Evolutionary conservation across 139 green algal genomes (phyloP).

Genomic region (Spirogloea muscicola): DNA sequence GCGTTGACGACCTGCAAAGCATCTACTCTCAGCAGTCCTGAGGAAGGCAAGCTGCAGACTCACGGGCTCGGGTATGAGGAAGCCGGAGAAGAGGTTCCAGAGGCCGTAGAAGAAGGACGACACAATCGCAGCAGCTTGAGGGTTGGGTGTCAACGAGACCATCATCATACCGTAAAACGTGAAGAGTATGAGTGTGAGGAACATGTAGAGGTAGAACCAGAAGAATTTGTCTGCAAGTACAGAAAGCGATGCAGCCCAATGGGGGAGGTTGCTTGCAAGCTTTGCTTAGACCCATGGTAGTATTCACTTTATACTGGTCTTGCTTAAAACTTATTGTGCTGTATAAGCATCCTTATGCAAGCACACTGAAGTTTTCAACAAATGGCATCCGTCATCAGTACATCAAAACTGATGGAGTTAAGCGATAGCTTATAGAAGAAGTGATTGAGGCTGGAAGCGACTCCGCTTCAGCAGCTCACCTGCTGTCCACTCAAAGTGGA

Average conservation of each 20-base stretch:
- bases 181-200: conserved; percentile 32
- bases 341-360: no score
- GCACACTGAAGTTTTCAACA: no score
- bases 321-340: no score
- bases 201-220: conserved; percentile 31
- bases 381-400: no score
- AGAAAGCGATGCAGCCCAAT: no score
- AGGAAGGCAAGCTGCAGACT: background rate
- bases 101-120: conserved; percentile 39
- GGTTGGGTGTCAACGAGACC: conserved; percentile 28
- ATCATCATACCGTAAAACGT: conserved; percentile 34
- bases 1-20: background rate
- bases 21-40: background rate
- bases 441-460: no score
- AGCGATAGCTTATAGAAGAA: no score
- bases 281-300: no score
- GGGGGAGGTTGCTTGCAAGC: no score
- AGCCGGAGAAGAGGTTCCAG: conserved; percentile 45
- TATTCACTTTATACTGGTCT: no score
- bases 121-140: conserved; percentile 25
- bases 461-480: no score
- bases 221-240: conserved; percentile 39
- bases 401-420: no score
- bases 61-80: conserved; percentile 28
- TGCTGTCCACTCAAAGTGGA: conserved; percentile 34